These are phyloP conservation scores for Agrostemma githago DNA, from an alignment of 148 eudicot species.

Conservation along the genomic window DNA sequence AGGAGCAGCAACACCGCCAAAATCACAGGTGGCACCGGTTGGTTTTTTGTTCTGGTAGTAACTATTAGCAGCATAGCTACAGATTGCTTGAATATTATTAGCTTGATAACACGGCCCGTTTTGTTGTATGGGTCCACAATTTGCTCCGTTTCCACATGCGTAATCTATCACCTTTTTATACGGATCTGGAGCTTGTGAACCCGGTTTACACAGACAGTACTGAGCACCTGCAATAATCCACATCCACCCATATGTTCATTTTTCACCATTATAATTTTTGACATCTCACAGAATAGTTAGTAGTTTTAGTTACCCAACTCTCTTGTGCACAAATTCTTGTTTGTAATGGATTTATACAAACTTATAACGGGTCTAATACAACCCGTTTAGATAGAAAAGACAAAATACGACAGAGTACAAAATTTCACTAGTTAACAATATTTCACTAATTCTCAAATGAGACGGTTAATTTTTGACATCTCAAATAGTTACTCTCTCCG, in stretches of 20 bases:
- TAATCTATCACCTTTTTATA: slow-evolving; percentile 61
- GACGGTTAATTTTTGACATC: too few relatives aligned
- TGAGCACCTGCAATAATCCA: slow-evolving; percentile 35
- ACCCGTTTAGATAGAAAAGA: too few relatives aligned
- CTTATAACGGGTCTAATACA: too few relatives aligned
- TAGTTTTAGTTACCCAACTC: too few relatives aligned
- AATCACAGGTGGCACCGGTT: slow-evolving; percentile 46
- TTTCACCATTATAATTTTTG: not conserved
- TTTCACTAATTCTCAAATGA: too few relatives aligned
- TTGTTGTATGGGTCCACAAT: slow-evolving; percentile 41
- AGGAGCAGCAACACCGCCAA: slow-evolving; percentile 45
- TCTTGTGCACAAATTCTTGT: too few relatives aligned
- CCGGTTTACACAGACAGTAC: slow-evolving; percentile 66
- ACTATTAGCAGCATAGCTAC: slow-evolving; percentile 73
- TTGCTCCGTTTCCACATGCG: slow-evolving; percentile 76
- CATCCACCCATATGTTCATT: not conserved
- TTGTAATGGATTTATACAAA: too few relatives aligned
- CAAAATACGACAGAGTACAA: too few relatives aligned
- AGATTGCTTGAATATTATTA: slow-evolving; percentile 52
- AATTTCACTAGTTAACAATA: too few relatives aligned
- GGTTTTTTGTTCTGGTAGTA: slow-evolving; percentile 56
- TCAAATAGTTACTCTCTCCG: too few relatives aligned
- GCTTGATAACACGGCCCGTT: slow-evolving; percentile 58
- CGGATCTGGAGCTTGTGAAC: slow-evolving; percentile 28
- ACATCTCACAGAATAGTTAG: too few relatives aligned